Evolutionary conservation across 441 rosid species (phyloP).

Genomic region (Rhodomyrtus psidioides): DNA sequence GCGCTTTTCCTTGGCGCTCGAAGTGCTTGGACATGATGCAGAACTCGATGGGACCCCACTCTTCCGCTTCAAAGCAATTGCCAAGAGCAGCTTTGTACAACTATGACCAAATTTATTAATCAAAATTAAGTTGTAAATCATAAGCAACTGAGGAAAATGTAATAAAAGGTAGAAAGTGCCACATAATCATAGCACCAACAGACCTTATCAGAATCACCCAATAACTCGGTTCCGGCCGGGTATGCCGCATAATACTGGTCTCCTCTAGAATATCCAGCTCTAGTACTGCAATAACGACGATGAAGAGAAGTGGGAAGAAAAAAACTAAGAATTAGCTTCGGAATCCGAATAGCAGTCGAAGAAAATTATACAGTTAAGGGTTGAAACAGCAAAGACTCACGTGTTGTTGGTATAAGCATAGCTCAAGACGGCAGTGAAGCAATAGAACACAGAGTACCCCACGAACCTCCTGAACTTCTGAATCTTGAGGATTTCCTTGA

Average conservation of each 20-base stretch:
- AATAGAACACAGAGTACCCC: conserved; percentile 69
- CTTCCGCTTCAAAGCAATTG: conserved; percentile 78
- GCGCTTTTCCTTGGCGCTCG: conserved; percentile 85
- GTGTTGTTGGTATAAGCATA: conserved; percentile 81
- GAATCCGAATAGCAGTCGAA: background rate
- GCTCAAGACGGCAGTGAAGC: conserved; percentile 52
- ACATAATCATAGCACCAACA: conserved; percentile 50
- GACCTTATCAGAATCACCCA: conserved; percentile 76
- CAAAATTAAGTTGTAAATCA: background rate
- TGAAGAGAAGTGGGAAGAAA: background rate
- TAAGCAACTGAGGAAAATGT: background rate
- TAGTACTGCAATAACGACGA: conserved; percentile 43
- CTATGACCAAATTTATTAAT: conserved; percentile 23
- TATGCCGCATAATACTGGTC: conserved; percentile 93
- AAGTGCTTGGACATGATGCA: conserved; percentile 86
- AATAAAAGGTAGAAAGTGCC: background rate
- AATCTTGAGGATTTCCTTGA: conserved; percentile 57
- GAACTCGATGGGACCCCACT: conserved; percentile 85
- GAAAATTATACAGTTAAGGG: background rate
- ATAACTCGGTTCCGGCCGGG: conserved; percentile 87
- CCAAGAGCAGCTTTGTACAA: conserved; percentile 89
- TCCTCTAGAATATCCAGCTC: conserved; percentile 87
- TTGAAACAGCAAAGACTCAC: conserved; percentile 24
- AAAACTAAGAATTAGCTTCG: background rate
- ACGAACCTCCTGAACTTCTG: conserved; percentile 73